phyloP scores from a whole-genome alignment of 1,139 yeast species.

The Yamadazyma songkhlaensis region DNA sequence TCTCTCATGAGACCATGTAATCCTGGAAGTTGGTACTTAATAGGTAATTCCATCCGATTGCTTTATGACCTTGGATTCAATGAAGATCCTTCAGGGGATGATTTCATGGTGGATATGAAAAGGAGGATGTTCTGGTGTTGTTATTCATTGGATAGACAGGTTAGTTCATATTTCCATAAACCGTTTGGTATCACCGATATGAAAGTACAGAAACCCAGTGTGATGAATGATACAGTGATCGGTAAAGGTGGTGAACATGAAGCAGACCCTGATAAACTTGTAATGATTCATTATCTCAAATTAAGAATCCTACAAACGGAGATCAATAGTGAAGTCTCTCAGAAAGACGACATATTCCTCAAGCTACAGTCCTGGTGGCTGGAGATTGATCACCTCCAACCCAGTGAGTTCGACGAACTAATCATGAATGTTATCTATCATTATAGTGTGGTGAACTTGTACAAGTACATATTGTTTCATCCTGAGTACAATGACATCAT shows the following conservation, averaged over 20 bases:
- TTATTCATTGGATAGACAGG: constrained; percentile 74
- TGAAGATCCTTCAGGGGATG: constrained; percentile 44
- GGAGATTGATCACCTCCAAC: constrained; percentile 47
- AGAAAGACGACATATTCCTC: constrained; percentile 18
- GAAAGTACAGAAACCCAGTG: constrained; percentile 60
- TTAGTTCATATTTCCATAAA: constrained; percentile 65
- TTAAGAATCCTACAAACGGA: constrained; percentile 12
- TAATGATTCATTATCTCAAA: constrained; percentile 11
- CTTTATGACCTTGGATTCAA: constrained; percentile 83
- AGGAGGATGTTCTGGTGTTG: constrained; percentile 86
- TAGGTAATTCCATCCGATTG: constrained; percentile 73
- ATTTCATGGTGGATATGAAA: constrained; percentile 61
- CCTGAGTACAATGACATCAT: constrained; percentile 1
- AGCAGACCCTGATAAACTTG: constrained; percentile 3
- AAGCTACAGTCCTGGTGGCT: constrained; percentile 59
- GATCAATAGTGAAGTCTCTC: constrained; percentile 7
- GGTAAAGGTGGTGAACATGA: background rate
- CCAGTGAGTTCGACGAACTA: constrained; percentile 40
- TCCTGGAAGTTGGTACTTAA: constrained; percentile 86
- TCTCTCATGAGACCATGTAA: constrained; percentile 70
- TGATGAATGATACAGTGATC: constrained; percentile 64
- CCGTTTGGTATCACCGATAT: constrained; percentile 70
- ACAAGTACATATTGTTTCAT: constrained; percentile 52
- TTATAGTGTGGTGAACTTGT: constrained; percentile 66
- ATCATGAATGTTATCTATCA: constrained; percentile 65